phyloP scores from a whole-genome alignment of 2,329 filamentous ascomycete species.

The Calonectria honghensis region DNA sequence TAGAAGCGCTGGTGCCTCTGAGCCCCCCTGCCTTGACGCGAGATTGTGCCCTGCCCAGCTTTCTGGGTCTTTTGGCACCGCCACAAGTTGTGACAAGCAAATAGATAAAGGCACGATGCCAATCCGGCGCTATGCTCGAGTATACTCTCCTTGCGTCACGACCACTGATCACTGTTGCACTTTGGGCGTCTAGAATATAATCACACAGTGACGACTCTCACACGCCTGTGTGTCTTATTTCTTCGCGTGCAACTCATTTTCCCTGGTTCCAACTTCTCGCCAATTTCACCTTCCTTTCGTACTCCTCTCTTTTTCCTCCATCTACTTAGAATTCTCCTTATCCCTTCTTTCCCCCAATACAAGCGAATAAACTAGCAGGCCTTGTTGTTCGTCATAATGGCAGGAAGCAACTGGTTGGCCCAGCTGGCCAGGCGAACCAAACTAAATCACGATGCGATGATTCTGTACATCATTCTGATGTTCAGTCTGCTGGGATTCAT shows the following conservation, averaged over 20 bases:
- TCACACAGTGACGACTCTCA: conserved; percentile 40
- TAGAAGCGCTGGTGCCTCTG: neutral
- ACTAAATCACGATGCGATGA: conserved; percentile 54
- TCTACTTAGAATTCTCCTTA: neutral
- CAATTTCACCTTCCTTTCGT: neutral
- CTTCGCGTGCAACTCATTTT: conserved; percentile 40
- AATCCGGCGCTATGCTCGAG: conserved; percentile 25
- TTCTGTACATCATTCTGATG: conserved; percentile 49
- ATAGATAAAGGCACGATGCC: conserved; percentile 32
- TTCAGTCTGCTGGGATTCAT: conserved; percentile 42
- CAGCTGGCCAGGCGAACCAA: conserved; percentile 50
- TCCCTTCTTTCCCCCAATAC: neutral
- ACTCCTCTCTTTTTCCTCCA: conserved; percentile 10
- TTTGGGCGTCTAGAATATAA: conserved; percentile 40
- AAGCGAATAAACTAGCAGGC: neutral
- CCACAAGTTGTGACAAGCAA: neutral
- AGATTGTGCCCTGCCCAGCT: neutral
- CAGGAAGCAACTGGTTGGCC: conserved; percentile 44
- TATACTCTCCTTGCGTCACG: conserved; percentile 34
- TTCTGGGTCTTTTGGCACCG: neutral
- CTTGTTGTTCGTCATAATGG: conserved; percentile 42
- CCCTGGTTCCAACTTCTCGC: conserved; percentile 33
- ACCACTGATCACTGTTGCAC: conserved; percentile 42
- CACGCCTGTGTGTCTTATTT: conserved; percentile 45
- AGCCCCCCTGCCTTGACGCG: neutral